Conservation (phyloP, 2,329 filamentous ascomycete genomes). For the Colletotrichum brevisporum region DNA sequence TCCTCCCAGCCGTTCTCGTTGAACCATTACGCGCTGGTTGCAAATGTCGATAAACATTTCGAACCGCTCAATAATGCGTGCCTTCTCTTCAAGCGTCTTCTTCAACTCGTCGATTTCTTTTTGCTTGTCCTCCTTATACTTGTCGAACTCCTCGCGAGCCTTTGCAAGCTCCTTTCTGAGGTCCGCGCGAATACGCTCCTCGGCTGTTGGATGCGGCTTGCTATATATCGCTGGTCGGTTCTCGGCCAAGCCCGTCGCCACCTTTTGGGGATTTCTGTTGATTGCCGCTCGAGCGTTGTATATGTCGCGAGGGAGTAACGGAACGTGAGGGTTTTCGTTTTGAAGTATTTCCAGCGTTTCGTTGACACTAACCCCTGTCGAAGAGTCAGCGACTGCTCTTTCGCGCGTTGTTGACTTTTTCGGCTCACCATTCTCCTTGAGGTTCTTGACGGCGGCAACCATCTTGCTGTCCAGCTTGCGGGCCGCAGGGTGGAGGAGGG, state of each 20-base stretch:
- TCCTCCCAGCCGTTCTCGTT: constrained; percentile 65
- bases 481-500: constrained; percentile 75
- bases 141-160: constrained; percentile 68
- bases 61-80: constrained; percentile 73
- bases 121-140: constrained; percentile 68
- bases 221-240: constrained; percentile 76
- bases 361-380: constrained; percentile 72
- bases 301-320: constrained; percentile 74
- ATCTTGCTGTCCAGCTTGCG: constrained; percentile 77
- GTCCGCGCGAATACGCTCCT: constrained; percentile 75
- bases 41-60: constrained; percentile 81
- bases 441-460: constrained; percentile 75
- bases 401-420: constrained; percentile 36
- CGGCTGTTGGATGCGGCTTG: constrained; percentile 73
- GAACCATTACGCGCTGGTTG: constrained; percentile 76
- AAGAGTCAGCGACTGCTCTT: constrained; percentile 49
- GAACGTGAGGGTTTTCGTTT: constrained; percentile 73
- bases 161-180: constrained; percentile 72
- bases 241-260: constrained; percentile 71
- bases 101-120: constrained; percentile 72
- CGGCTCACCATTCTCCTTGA: constrained; percentile 74
- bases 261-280: constrained; percentile 74
- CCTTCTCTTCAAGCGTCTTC: constrained; percentile 73
- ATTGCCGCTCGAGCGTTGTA: constrained; percentile 78
- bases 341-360: constrained; percentile 78